Evolutionary conservation across 805 yeast genomes (phyloP).

Genomic region (Sungouiella thailandica): DNA sequence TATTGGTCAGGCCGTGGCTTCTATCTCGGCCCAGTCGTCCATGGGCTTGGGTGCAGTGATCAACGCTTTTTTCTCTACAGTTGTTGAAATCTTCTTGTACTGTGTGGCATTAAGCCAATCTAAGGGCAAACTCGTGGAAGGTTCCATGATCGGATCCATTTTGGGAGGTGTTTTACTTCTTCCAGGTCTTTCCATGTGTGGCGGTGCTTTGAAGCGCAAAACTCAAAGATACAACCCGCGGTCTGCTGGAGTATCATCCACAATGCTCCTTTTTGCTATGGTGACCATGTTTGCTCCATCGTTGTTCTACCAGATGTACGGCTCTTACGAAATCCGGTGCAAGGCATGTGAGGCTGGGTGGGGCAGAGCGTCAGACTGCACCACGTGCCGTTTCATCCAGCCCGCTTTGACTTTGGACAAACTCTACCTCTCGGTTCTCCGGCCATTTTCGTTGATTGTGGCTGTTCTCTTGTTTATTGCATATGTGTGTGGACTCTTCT

Average conservation of each 20-base stretch:
- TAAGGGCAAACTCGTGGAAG: conserved; percentile 89
- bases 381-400: conserved; percentile 70
- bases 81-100: conserved; percentile 88
- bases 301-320: conserved; percentile 82
- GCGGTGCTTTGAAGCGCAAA: conserved; percentile 88
- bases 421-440: conserved; percentile 61
- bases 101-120: conserved; percentile 84
- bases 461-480: conserved; percentile 78
- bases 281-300: conserved; percentile 93
- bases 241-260: conserved; percentile 94
- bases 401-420: conserved; percentile 68
- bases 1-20: conserved; percentile 99
- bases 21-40: conserved; percentile 95
- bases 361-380: conserved; percentile 40
- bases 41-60: conserved; percentile 99
- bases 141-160: conserved; percentile 90
- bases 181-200: conserved; percentile 97
- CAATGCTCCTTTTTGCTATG: conserved; percentile 88
- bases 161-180: conserved; percentile 85
- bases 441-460: conserved; percentile 79
- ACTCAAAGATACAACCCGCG: conserved; percentile 95
- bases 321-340: conserved; percentile 77
- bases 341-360: conserved; percentile 39
- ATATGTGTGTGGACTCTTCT: conserved; percentile 83
- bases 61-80: conserved; percentile 94